Base-by-base conservation (phyloP, 768 basidiomycete genomes). In the Russula earlei region DNA sequence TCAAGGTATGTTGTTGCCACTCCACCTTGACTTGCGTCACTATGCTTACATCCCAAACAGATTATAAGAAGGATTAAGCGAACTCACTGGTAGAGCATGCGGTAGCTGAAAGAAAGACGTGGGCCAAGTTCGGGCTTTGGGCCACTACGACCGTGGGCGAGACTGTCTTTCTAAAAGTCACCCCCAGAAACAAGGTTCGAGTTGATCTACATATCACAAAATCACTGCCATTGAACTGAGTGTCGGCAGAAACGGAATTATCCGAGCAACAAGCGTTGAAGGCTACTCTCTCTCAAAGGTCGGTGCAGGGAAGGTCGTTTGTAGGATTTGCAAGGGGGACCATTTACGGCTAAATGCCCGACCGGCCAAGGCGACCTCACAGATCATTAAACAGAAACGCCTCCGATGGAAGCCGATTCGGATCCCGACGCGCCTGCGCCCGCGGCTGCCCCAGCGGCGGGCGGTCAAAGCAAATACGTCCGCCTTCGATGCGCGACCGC, bases 311-410 rank as follows among this genome's bases (percentile, higher is more conserved):
- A 92, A 92, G 67, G 89, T 99, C 60, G 71, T 78, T 42, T 99
- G 96, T 78, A 80, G 96, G 61, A 74, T 96, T 54, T 98, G 96
- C 75, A 91, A 95, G 68, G 96, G 95, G 51, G 88, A 87, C 61
- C 96, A 98, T 74, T 98, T 94, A 99, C 96, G 14, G 88, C 93
- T 60, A 93, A 94, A 70, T 98, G 96, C 78, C 96, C 96, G 6
- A 94, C 93, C 79, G 96, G 93, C 15, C 22, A 31, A 55, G 24
- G 52, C 14, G 37, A 47, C 38, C 36, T 60, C 56, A 43, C 33
- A n/a, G 54, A 36, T 49, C 33, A n/a, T n/a, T 8, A 42, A 6
- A 45, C 51, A 71, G 77, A 80, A 0, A 63, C 72, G 0, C 71
- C 76, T 5, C 61, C 74, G 10, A 9, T 69, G 40, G 71, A 62